phyloP scores from a whole-genome alignment of 352 stramenopile species.

The Globisporangium polare region DNA sequence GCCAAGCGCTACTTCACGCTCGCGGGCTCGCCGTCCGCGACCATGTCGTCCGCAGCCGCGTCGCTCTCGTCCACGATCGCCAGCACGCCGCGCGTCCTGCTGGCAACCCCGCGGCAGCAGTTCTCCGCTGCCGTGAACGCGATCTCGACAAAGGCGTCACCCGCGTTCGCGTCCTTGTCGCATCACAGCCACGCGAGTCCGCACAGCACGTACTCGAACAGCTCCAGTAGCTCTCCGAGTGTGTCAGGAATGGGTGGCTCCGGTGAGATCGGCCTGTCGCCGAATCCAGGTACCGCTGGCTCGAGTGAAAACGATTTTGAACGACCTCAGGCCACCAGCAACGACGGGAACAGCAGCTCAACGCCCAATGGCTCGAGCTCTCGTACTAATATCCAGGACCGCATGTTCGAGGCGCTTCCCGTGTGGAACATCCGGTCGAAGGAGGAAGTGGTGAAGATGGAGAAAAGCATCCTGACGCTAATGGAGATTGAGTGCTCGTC shows the following conservation, averaged over 20 bases:
- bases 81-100: constrained; percentile 56
- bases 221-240: constrained; percentile 10
- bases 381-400: neutral
- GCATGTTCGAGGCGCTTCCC: constrained; percentile 6
- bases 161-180: constrained; percentile 59
- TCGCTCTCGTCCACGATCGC: constrained; percentile 69
- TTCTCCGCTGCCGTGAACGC: constrained; percentile 73
- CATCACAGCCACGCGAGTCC: constrained; percentile 21
- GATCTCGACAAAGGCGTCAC: constrained; percentile 70
- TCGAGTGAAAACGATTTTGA: constrained; percentile 1
- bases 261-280: neutral
- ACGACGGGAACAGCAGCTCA: neutral
- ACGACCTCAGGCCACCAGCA: neutral
- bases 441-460: constrained; percentile 48
- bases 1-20: constrained; percentile 63
- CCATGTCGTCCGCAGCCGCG: constrained; percentile 72
- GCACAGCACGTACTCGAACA: constrained; percentile 2
- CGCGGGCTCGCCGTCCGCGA: constrained; percentile 46
- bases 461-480: constrained; percentile 42
- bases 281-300: neutral
- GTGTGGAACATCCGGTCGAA: constrained; percentile 66
- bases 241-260: constrained; percentile 3
- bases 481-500: constrained; percentile 54
- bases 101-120: constrained; percentile 69
- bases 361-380: neutral